Evolutionary conservation across 73 alveolate genomes (phyloP).

Genomic region (Paramecium sonneborni): DNA sequence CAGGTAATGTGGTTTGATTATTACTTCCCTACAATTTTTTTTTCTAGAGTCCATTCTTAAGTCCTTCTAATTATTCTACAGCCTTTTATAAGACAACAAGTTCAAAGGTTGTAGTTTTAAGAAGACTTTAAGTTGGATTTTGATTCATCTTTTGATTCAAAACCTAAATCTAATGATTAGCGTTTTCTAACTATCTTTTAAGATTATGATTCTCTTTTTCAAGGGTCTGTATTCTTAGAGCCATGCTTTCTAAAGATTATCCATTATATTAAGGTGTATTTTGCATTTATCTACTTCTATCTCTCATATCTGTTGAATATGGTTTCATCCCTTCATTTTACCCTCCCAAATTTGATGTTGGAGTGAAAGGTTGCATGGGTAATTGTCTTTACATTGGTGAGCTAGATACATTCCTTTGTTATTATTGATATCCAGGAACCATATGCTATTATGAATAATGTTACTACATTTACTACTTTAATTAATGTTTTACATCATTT

Average conservation of each 20-base stretch:
- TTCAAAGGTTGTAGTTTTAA: neutral
- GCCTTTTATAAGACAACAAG: neutral
- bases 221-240: neutral
- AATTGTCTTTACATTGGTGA: neutral
- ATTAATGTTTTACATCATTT: neutral
- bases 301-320: neutral
- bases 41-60: neutral
- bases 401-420: neutral
- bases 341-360: neutral
- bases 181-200: neutral
- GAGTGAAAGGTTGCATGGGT: neutral
- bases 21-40: neutral
- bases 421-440: neutral
- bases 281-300: neutral
- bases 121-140: neutral
- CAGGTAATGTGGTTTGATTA: neutral
- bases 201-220: neutral
- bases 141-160: neutral
- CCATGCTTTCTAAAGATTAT: neutral
- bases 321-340: neutral
- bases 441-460: neutral
- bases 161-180: neutral
- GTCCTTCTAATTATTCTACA: slow-evolving; percentile 12
- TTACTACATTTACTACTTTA: neutral
- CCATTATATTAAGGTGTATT: neutral